These are phyloP conservation scores for Fusarium liriodendri DNA, from an alignment of 2,329 filamentous ascomycete species.

Conservation along the genomic window DNA sequence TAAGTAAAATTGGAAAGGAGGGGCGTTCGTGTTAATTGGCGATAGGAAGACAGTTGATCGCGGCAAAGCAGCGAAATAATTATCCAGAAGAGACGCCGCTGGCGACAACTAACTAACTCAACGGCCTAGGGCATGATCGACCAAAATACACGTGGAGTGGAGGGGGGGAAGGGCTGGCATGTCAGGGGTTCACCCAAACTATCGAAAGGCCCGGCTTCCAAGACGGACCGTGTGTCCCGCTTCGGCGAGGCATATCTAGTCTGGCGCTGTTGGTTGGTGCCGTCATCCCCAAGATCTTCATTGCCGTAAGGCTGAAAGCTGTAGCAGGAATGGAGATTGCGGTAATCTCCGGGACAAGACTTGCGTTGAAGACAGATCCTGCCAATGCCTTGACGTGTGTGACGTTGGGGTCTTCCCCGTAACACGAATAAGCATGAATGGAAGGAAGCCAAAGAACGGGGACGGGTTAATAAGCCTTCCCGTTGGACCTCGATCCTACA, in stretches of 20 bases:
- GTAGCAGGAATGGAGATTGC: background rate
- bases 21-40: background rate
- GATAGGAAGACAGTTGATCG: background rate
- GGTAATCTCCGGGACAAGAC: background rate
- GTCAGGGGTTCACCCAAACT: background rate
- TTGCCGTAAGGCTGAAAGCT: conserved; percentile 26
- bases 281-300: conserved; percentile 3
- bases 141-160: conserved; percentile 2
- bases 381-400: background rate
- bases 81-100: conserved; percentile 14
- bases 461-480: background rate
- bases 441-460: background rate
- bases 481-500: background rate
- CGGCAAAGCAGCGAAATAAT: background rate
- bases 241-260: conserved; percentile 9
- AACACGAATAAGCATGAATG: background rate
- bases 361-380: background rate
- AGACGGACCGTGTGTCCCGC: conserved; percentile 20
- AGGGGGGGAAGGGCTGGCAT: background rate
- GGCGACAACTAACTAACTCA: conserved; percentile 1
- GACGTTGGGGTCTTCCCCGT: background rate
- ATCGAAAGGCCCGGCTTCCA: conserved; percentile 6
- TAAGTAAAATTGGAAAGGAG: background rate
- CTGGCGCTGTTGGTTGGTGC: background rate
- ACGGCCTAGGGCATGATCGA: background rate